A percentile compares a stretch with the other conserved stretches of the same genome.
These are phyloP conservation scores for Aschersonia sp. DNA, from an alignment of 2,329 filamentous ascomycete species.

Conservation along the genomic window DNA sequence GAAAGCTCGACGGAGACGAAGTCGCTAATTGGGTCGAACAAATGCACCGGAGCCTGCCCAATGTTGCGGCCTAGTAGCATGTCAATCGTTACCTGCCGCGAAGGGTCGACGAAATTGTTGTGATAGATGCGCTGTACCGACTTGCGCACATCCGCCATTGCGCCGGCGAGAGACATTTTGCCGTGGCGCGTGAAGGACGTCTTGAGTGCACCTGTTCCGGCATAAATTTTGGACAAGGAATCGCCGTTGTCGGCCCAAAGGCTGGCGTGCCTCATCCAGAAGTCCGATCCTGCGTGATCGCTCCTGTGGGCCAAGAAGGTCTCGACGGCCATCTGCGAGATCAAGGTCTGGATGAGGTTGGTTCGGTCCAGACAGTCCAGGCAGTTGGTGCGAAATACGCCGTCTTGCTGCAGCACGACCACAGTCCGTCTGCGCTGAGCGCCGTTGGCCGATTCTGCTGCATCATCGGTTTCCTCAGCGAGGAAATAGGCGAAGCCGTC, in stretches of 20 bases:
- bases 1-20: constrained; percentile 65
- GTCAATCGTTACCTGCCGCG: constrained; percentile 86
- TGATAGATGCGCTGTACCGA: constrained; percentile 89
- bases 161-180: constrained; percentile 89
- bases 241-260: constrained; percentile 98
- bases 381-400: constrained; percentile 92
- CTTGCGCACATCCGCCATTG: constrained; percentile 89
- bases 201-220: constrained; percentile 88
- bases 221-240: constrained; percentile 85
- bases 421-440: constrained; percentile 32
- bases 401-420: constrained; percentile 77
- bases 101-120: constrained; percentile 94
- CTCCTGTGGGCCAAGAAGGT: constrained; percentile 63
- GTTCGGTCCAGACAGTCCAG: constrained; percentile 92
- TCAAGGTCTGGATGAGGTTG: constrained; percentile 88
- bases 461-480: constrained; percentile 54
- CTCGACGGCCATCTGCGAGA: constrained; percentile 86
- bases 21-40: constrained; percentile 92
- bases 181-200: constrained; percentile 87
- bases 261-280: constrained; percentile 83
- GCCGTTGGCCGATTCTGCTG: constrained; percentile 22
- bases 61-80: constrained; percentile 76
- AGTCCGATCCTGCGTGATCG: constrained; percentile 58
- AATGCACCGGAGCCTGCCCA: constrained; percentile 66
- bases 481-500: constrained; percentile 89